Evolutionary conservation across 148 eudicot genomes (phyloP).

Genomic region (Vaccinium corymbosum): DNA sequence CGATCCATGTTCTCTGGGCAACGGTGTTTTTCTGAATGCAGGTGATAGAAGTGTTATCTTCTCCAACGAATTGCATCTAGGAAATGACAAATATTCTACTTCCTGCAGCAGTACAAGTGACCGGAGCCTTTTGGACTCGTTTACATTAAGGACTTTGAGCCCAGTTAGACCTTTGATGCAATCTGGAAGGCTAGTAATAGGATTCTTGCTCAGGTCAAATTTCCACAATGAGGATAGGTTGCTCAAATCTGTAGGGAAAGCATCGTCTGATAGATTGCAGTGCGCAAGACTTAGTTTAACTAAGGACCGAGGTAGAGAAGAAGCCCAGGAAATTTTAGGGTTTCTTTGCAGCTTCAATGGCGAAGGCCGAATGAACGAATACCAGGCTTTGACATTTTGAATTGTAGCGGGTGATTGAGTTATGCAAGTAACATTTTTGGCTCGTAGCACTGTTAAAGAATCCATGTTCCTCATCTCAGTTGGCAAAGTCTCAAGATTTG

Average conservation of each 20-base stretch:
- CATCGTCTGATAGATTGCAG: neutral
- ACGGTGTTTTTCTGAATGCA: neutral
- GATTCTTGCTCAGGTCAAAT: neutral
- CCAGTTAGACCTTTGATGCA: neutral
- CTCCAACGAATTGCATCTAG: neutral
- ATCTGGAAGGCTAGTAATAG: conserved; percentile 3
- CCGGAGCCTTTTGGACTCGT: neutral
- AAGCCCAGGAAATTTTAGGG: neutral
- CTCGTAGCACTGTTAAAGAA: neutral
- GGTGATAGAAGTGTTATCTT: neutral
- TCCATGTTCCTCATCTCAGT: neutral
- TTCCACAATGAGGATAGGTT: neutral
- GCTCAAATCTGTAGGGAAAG: neutral
- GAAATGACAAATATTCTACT: neutral
- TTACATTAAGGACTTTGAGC: neutral
- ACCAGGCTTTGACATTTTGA: neutral
- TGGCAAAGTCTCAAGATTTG: neutral
- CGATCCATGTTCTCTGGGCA: too few relatives aligned
- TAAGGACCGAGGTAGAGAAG: neutral
- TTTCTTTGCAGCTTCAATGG: neutral
- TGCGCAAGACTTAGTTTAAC: neutral
- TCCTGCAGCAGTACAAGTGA: conserved; percentile 1
- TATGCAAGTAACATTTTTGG: neutral
- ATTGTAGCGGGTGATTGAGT: neutral
- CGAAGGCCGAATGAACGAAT: neutral